Evolutionary conservation across 163 green algal genomes (phyloP).

Genomic region (Chlamydomonas reinhardtii): DNA sequence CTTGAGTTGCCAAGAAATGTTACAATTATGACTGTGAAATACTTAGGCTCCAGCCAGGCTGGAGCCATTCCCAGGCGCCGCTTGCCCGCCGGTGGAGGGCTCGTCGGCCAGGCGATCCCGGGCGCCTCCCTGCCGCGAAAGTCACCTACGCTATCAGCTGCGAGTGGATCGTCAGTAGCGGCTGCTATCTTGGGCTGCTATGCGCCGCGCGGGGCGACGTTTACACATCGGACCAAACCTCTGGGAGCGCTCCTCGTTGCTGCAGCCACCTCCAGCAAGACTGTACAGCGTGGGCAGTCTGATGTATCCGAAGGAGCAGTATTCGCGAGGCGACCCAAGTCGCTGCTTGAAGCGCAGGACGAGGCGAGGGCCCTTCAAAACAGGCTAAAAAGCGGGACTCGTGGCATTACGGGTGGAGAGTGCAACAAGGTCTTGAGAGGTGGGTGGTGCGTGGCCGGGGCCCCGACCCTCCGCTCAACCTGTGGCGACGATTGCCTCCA

Average conservation of each 20-base stretch:
- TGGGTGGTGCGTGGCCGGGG: background rate
- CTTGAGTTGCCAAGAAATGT: too few relatives aligned
- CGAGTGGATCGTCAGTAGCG: background rate
- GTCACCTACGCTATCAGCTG: too few relatives aligned
- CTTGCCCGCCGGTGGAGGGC: background rate
- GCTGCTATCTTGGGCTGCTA: conserved; percentile 18
- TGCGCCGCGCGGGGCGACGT: background rate
- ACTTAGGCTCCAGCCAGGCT: background rate
- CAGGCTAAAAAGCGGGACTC: background rate
- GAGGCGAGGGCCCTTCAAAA: background rate
- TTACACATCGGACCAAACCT: too few relatives aligned
- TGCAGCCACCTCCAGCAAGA: conserved; percentile 18
- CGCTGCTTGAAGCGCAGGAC: conserved; percentile 19
- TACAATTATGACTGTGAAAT: background rate
- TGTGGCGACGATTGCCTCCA: too few relatives aligned
- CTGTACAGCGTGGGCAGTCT: background rate
- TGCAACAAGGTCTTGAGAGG: conserved; percentile 37
- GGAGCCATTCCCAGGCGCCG: background rate
- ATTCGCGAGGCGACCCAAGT: background rate
- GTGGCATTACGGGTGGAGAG: background rate
- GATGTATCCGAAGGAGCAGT: background rate
- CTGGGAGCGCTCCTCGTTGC: background rate
- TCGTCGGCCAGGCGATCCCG: too few relatives aligned
- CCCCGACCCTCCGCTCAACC: too few relatives aligned
- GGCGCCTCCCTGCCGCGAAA: too few relatives aligned